A percentile compares a stretch with the other conserved stretches of the same genome.
These are phyloP conservation scores for Triangularia verruculosa DNA, from an alignment of 2,329 filamentous ascomycete genomes.

Conservation along the genomic window DNA sequence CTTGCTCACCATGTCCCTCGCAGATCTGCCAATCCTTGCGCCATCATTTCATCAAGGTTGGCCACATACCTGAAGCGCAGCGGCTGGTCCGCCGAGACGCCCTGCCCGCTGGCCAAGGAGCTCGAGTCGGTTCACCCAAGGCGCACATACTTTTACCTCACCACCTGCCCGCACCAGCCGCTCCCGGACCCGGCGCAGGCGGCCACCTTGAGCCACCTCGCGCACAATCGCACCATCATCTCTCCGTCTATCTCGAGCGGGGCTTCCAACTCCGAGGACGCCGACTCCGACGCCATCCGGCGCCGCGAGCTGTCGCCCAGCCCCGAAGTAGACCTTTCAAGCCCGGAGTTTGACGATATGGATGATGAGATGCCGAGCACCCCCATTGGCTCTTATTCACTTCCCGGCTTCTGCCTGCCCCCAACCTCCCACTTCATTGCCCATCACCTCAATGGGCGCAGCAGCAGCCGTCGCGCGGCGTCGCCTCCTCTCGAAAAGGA, in stretches of 20 bases:
- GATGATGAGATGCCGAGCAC: conserved; percentile 63
- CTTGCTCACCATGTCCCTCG: conserved; percentile 31
- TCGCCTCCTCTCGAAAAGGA: conserved; percentile 90
- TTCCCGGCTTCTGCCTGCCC: conserved; percentile 37
- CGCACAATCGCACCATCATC: conserved; percentile 61
- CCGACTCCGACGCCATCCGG: conserved; percentile 51
- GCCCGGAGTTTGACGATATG: conserved; percentile 76
- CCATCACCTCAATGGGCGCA: conserved; percentile 48
- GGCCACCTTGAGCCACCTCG: conserved; percentile 45
- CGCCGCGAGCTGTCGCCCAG: conserved; percentile 77
- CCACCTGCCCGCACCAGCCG: conserved; percentile 78
- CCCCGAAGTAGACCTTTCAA: conserved; percentile 88
- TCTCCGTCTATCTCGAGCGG: conserved; percentile 79
- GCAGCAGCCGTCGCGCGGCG: conserved; percentile 59
- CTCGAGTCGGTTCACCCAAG: conserved; percentile 88
- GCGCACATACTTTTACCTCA: conserved; percentile 94
- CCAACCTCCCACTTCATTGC: conserved; percentile 32
- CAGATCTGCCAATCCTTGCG: conserved; percentile 92
- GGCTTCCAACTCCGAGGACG: conserved; percentile 68
- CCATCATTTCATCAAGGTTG: conserved; percentile 90
- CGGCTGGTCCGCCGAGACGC: conserved; percentile 71
- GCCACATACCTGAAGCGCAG: conserved; percentile 85
- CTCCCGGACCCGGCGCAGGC: conserved; percentile 63
- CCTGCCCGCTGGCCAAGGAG: conserved; percentile 89
- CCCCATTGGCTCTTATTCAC: conserved; percentile 62